Evolutionary conservation across 352 stramenopile species (phyloP).

Genomic region (Globisporangium uncinulatum): DNA sequence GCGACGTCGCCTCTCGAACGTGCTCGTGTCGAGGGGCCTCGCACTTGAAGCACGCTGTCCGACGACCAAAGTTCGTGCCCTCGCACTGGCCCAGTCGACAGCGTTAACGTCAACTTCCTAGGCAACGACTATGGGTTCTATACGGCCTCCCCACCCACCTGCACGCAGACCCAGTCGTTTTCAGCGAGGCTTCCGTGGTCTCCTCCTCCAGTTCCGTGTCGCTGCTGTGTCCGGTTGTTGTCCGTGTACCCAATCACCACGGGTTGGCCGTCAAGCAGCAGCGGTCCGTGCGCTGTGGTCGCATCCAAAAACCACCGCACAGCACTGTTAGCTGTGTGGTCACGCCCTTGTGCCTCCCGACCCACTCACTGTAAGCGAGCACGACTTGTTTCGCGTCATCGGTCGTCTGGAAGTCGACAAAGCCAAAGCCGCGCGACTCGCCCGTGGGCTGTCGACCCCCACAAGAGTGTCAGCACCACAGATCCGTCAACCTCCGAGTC

Average conservation of each 20-base stretch:
- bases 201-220: slow-evolving; percentile 7
- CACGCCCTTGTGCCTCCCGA: neutral
- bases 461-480: neutral
- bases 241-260: slow-evolving; percentile 49
- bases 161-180: slow-evolving; percentile 63
- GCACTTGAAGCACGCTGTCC: slow-evolving; percentile 71
- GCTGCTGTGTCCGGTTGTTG: slow-evolving; percentile 19
- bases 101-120: neutral
- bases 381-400: slow-evolving; percentile 49
- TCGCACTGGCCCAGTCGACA: slow-evolving; percentile 38
- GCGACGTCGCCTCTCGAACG: slow-evolving; percentile 27
- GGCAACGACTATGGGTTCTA: too few species aligned
- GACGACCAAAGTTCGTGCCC: slow-evolving; percentile 63
- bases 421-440: slow-evolving; percentile 70
- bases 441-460: slow-evolving; percentile 32
- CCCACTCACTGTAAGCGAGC: slow-evolving; percentile 43
- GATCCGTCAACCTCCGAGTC: too few species aligned
- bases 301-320: neutral
- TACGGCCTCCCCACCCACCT: slow-evolving; percentile 21
- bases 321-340: neutral
- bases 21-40: slow-evolving; percentile 28
- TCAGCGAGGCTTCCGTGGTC: neutral
- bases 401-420: slow-evolving; percentile 64
- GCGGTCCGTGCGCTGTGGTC: slow-evolving; percentile 34
- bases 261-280: slow-evolving; percentile 42